Conservation (phyloP, 108 stramenopile genomes). For the Cylindrotheca closterium region DNA sequence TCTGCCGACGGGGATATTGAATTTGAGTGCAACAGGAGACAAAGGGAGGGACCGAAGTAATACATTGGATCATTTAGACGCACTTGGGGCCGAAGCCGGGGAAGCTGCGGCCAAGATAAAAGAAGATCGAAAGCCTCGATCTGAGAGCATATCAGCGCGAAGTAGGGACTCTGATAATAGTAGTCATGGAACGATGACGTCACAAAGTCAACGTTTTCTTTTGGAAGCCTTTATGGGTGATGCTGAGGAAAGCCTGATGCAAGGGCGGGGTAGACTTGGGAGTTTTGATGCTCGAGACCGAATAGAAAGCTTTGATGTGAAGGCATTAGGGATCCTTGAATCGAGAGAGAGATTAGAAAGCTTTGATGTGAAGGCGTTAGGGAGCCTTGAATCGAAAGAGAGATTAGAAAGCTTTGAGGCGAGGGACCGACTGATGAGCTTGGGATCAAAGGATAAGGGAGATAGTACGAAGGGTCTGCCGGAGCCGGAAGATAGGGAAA, state of each 20-base stretch:
- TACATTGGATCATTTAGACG: slow-evolving; percentile 47
- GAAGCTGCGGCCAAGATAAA: slow-evolving; percentile 4
- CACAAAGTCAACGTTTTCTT: slow-evolving; percentile 37
- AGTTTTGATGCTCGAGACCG: slow-evolving; percentile 22
- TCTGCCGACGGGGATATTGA: not conserved
- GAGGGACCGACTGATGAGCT: slow-evolving; percentile 7
- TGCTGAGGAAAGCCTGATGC: slow-evolving; percentile 27
- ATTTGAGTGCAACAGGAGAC: not conserved
- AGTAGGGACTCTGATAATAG: slow-evolving; percentile 23
- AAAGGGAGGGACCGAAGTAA: not conserved
- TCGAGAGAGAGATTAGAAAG: slow-evolving; percentile 5
- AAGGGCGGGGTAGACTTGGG: slow-evolving; percentile 22
- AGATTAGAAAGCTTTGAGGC: not conserved
- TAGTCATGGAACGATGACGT: slow-evolving; percentile 23
- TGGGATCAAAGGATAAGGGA: too few species aligned
- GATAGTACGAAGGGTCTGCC: not conserved
- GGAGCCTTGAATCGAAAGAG: too few species aligned
- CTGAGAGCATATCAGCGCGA: slow-evolving; percentile 11
- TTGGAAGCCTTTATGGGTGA: slow-evolving; percentile 54
- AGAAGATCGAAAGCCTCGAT: slow-evolving; percentile 1
- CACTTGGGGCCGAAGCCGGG: slow-evolving; percentile 34
- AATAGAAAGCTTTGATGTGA: slow-evolving; percentile 21
- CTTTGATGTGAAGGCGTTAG: slow-evolving; percentile 10
- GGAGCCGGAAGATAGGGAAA: not conserved
- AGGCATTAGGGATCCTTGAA: slow-evolving; percentile 30